These are phyloP conservation scores for Scedosporium boydii DNA, from an alignment of 2,329 filamentous ascomycete genomes.

Conservation along the genomic window DNA sequence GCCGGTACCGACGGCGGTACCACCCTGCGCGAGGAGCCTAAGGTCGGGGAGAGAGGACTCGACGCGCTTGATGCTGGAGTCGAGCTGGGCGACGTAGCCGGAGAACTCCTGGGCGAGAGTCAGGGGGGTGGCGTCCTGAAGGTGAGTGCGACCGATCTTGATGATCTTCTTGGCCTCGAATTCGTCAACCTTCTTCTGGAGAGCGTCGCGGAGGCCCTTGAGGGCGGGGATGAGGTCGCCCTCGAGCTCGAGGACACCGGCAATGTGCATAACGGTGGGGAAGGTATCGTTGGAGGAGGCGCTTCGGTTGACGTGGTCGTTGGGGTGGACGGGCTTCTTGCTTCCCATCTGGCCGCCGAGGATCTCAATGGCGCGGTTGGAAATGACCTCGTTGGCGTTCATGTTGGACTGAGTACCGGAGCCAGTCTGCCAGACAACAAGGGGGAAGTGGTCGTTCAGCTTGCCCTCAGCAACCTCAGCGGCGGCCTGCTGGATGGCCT, in stretches of 20 bases:
- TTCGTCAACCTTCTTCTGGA: conserved; percentile 80
- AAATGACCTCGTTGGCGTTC: conserved; percentile 99
- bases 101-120: conserved; percentile 97
- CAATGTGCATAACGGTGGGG: conserved; percentile 99
- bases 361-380: conserved; percentile 97
- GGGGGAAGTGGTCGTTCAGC: conserved; percentile 93
- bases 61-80: conserved; percentile 80
- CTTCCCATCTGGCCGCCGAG: conserved; percentile 85
- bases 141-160: conserved; percentile 96
- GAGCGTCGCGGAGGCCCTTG: conserved; percentile 68
- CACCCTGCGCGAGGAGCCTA: conserved; percentile 82
- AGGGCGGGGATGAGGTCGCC: conserved; percentile 75
- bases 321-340: conserved; percentile 98
- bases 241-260: conserved; percentile 88
- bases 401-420: conserved; percentile 99
- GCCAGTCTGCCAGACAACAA: conserved; percentile 98
- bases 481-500: conserved; percentile 91
- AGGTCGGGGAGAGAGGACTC: conserved; percentile 76
- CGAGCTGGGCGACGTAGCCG: conserved; percentile 90
- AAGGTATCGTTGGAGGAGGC: conserved; percentile 99
- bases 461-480: conserved; percentile 88
- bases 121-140: conserved; percentile 93
- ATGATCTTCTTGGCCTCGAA: conserved; percentile 85
- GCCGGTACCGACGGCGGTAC: conserved; percentile 92
- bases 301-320: conserved; percentile 99